Evolutionary conservation across 495 filamentous ascomycete species (phyloP), one percentile per base, ranked within the genome.

Genomic region (Penicillium canescens): DNA sequence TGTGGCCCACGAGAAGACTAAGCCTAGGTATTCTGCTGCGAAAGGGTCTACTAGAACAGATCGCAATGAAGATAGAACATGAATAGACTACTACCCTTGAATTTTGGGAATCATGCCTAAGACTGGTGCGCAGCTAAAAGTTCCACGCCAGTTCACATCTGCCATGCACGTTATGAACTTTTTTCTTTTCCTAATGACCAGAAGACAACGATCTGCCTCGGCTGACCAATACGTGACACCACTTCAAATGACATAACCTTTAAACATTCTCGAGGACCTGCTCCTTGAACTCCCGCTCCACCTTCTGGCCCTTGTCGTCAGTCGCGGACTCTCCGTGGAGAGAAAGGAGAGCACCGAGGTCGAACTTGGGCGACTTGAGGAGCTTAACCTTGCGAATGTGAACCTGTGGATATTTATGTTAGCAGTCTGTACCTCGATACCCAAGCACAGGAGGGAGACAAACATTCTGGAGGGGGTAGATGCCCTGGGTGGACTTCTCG

Each of bases 341-440:
- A 75, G 85, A 85, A 69, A 98, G 87, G 54, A 98, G 84, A 61
- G 91, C 87, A 77, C 94, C 94, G 54, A 98, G 90, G 73, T 98
- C 94, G 80, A 98, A 98, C 84, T 98, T 98, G 65, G 94, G 94
- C 49, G 84, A 71, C 86, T 98, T 98, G 49, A 98, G 84, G 42
- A 98, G 89, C 85, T 98, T 98, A 69, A 98, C 92, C 85, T 98
- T 98, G 75, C 94, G 93, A 74, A 98, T 96, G 83, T 98, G 94
- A 62, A 98, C 93, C 94, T 98, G 10, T 14, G 47, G 14, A 55
- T 3, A 36, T 45, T 26, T 34, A 53, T 54, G 53, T 78, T 64
- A 78, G 68, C 56, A 63, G 18, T 28, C 40, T 6, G n/a, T 13
- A n/a, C n/a, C 6, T 2, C 21, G 12, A 40, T 12, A 20, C 10